Evolutionary conservation across 2,329 filamentous ascomycete genomes (phyloP).

Genomic region (Fusarium sp.): DNA sequence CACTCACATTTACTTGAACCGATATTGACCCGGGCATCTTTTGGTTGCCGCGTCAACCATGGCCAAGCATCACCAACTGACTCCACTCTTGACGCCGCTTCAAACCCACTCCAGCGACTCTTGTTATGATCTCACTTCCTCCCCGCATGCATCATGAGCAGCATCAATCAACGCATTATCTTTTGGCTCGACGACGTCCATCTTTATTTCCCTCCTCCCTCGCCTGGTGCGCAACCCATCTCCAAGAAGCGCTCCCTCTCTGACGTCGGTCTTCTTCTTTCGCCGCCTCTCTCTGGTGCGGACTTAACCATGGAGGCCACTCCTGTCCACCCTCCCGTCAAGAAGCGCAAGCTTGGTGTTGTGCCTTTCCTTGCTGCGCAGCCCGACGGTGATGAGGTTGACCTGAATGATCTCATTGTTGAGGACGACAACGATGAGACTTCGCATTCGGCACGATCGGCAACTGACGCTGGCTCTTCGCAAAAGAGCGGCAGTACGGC

Average conservation of each 20-base stretch:
- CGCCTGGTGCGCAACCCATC: background rate
- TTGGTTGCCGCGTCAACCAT: background rate
- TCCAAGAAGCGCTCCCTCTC: background rate
- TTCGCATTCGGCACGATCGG: no score
- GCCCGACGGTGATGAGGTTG: no score
- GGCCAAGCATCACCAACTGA: background rate
- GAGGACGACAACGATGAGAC: no score
- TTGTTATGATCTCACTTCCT: background rate
- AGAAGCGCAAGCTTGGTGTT: no score
- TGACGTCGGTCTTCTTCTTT: accelerated
- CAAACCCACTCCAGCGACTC: background rate
- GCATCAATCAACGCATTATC: accelerated
- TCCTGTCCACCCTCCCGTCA: no score
- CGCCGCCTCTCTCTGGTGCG: no score
- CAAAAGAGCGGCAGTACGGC: no score
- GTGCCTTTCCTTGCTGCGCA: no score
- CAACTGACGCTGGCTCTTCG: no score
- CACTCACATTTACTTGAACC: background rate
- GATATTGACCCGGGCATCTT: background rate
- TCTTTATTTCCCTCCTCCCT: accelerated
- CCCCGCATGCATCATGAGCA: background rate
- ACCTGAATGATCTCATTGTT: no score
- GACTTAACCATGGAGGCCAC: no score
- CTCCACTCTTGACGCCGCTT: background rate
- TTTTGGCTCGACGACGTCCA: background rate